phyloP scores from a whole-genome alignment of 495 filamentous ascomycete species.

The Immersiella caudata region DNA sequence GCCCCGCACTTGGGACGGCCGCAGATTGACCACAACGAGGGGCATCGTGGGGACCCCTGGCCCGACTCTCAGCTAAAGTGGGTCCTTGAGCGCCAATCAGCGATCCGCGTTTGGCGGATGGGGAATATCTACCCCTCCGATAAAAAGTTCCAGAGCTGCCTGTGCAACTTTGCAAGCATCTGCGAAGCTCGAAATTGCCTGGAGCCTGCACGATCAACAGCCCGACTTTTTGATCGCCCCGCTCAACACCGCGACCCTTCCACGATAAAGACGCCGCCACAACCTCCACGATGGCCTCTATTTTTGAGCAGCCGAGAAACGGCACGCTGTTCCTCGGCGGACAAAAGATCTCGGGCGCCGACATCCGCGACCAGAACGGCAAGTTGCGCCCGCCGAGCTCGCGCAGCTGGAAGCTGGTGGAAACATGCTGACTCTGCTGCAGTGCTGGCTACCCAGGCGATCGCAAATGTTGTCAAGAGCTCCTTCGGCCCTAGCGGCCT shows the following conservation, averaged over 20 bases:
- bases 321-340: constrained; percentile 91
- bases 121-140: constrained; percentile 38
- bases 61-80: constrained; percentile 4
- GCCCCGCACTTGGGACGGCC: constrained; percentile 29
- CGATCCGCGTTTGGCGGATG: constrained; percentile 22
- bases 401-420: constrained; percentile 15
- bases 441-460: constrained; percentile 95
- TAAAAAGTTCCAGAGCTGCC: constrained; percentile 40
- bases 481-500: constrained; percentile 96
- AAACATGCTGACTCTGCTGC: constrained; percentile 34
- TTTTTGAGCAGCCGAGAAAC: constrained; percentile 87
- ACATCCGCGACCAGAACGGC: constrained; percentile 97
- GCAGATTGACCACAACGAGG: constrained; percentile 25
- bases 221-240: constrained; percentile 20
- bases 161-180: constrained; percentile 17
- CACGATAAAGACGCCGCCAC: constrained; percentile 3
- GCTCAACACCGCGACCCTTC: constrained; percentile 10
- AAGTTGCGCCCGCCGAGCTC: constrained; percentile 36
- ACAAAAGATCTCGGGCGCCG: constrained; percentile 90
- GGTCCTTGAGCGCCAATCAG: constrained; percentile 13
- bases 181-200: constrained; percentile 36
- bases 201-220: constrained; percentile 30
- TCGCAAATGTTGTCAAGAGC: constrained; percentile 98
- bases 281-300: constrained; percentile 68
- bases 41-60: constrained; percentile 28